These are phyloP conservation scores for Lecanoromycetidae sp. DNA, from an alignment of 2,329 filamentous ascomycete species.

Conservation along the genomic window DNA sequence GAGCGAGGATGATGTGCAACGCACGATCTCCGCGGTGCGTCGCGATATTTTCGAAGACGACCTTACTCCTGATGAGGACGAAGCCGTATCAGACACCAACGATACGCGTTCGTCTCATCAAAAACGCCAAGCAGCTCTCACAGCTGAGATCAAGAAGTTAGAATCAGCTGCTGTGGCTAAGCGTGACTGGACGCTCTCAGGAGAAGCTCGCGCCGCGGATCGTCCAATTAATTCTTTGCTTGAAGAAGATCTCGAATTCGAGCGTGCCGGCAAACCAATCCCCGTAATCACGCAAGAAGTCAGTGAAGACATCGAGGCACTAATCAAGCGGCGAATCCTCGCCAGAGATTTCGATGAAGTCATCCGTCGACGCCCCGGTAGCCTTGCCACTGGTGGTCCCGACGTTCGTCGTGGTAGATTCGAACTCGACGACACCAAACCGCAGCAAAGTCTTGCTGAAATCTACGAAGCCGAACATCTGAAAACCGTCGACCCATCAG, in stretches of 20 bases:
- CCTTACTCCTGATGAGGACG: conserved; percentile 43
- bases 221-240: conserved; percentile 84
- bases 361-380: conserved; percentile 65
- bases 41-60: conserved; percentile 83
- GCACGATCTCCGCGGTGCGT: conserved; percentile 75
- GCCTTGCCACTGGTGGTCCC: conserved; percentile 49
- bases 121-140: conserved; percentile 69
- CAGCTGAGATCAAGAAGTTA: conserved; percentile 79
- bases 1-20: conserved; percentile 57
- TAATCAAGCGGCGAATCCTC: conserved; percentile 88
- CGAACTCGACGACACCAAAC: conserved; percentile 76
- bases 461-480: conserved; percentile 90
- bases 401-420: conserved; percentile 58
- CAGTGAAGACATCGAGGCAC: conserved; percentile 78
- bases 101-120: conserved; percentile 72
- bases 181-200: conserved; percentile 78
- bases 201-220: conserved; percentile 72
- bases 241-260: conserved; percentile 91
- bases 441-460: conserved; percentile 76
- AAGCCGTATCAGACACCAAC: conserved; percentile 54
- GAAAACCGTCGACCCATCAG: conserved; percentile 61
- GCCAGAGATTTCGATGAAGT: conserved; percentile 89
- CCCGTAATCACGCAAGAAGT: conserved; percentile 87
- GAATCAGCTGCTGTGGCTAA: conserved; percentile 83
- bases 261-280: conserved; percentile 86